A percentile compares a stretch with the other conserved stretches of the same genome.
These are phyloP conservation scores for Chlorella sp. DNA, from an alignment of 139 green algal species.

Conservation along the genomic window DNA sequence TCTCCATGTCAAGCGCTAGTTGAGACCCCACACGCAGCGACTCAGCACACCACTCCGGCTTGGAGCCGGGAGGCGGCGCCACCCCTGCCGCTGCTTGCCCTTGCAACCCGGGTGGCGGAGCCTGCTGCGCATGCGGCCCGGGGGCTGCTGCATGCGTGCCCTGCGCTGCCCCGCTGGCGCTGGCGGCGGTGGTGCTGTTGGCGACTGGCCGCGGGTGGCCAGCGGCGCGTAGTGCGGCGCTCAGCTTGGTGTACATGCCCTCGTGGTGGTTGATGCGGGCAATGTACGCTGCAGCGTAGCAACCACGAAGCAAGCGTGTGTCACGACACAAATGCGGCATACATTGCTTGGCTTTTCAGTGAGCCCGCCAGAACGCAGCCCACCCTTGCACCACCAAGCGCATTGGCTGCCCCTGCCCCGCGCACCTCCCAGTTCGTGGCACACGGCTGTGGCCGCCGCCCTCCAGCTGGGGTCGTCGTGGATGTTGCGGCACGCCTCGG, in stretches of 20 bases:
- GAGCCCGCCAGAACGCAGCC: background rate
- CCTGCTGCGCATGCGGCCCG: background rate
- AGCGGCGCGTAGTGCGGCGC: background rate
- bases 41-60: background rate
- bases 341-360: background rate
- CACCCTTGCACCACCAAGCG: background rate
- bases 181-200: background rate
- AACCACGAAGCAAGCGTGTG: too few species aligned
- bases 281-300: constrained; percentile 24
- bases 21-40: background rate
- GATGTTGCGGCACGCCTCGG: constrained; percentile 36
- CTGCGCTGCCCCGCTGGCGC: background rate
- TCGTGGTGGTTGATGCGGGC: constrained; percentile 37
- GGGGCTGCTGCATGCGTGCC: background rate
- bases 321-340: background rate
- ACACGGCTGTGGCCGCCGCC: constrained; percentile 16
- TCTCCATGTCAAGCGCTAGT: constrained; percentile 36
- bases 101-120: background rate
- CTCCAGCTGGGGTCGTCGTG: constrained; percentile 21
- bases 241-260: constrained; percentile 26
- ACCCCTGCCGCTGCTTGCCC: background rate
- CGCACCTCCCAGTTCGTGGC: constrained; percentile 22
- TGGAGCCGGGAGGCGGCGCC: background rate
- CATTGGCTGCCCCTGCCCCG: background rate
- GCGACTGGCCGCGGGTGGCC: background rate